Base-by-base conservation (phyloP, 1,139 yeast genomes). In the Geotrichum citri-aurantii region DNA sequence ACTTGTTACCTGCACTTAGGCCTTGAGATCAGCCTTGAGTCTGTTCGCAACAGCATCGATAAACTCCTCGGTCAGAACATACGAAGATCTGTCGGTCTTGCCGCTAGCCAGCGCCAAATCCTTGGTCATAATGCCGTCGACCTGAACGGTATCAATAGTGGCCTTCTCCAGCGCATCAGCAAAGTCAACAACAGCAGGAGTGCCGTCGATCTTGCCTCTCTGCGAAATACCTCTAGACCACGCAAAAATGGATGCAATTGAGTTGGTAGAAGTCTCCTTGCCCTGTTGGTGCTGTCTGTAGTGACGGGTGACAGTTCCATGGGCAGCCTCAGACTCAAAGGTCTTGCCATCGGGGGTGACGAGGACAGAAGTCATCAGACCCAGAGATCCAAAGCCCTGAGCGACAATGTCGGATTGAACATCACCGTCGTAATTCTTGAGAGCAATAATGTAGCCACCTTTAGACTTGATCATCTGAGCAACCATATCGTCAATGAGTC, bases 391-490 rank as follows among this genome's bases (percentile, higher is more conserved):
- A 70, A 91, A 92, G 46, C 98, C 98, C 77, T 92, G 98, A 48
- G 98, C 98, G 61, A 92, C 97, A 69, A 92, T 89, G 73, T 92
- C 98, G 37, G 96, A 87, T 77, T 91, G 96, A 61, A 92, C 98
- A 71, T 92, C 98, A 74, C 98, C 98, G 72, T 92, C 98, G 76
- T 92, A 92, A 79, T 92, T 92, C 80, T 92, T 92, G 84, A 92
- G 82, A 58, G 98, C 98, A 78, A 92, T 85, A 67, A 92, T 86
- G 75, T 81, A 92, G 19, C 98, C 98, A 68, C 98, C 98, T 73
- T 84, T 84, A 56, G 97, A 89, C 79, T 92, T 92, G 74, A 92
- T 78, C 97, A 92, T 92, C 78, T 92, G 97, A 23, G 98, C 98
- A 62, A 92, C 98, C 98, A 92, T 92, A 73, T 92, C 98, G 75